phyloP scores from a whole-genome alignment of 495 filamentous ascomycete genomes.

The Penicillium taxi region DNA sequence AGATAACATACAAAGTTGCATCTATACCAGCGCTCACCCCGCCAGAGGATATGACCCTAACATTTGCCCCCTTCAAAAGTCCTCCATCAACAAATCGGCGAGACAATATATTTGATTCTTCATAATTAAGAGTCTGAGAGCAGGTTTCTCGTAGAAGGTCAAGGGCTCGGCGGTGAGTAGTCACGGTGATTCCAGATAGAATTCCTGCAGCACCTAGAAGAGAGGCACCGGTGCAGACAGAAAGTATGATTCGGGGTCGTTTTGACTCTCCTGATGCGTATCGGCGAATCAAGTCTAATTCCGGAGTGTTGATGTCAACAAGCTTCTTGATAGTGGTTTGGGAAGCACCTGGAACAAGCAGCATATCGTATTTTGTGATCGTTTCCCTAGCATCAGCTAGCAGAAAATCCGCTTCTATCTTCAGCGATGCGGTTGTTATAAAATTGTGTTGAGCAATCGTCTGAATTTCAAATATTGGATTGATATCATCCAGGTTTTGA shows the following conservation, averaged over 20 bases:
- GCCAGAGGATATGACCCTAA: conserved; percentile 66
- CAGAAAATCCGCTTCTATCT: conserved; percentile 11
- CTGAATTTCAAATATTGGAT: conserved; percentile 15
- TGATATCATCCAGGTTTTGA: conserved; percentile 1
- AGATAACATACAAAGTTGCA: conserved; percentile 67
- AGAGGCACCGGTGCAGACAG: conserved; percentile 66
- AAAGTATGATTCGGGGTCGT: conserved; percentile 51
- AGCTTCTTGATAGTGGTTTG: conserved; percentile 5
- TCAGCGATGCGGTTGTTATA: conserved; percentile 9
- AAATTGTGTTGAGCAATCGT: conserved; percentile 28
- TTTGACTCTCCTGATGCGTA: conserved; percentile 10
- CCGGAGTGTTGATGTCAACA: conserved; percentile 5
- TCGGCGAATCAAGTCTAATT: conserved; percentile 9
- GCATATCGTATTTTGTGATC: conserved; percentile 58
- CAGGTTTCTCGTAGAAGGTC: conserved; percentile 59
- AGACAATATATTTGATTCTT: conserved; percentile 36
- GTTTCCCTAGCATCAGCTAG: conserved; percentile 53
- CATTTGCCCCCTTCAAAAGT: conserved; percentile 54
- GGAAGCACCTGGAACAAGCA: conserved; percentile 52
- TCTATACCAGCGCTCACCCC: conserved; percentile 67
- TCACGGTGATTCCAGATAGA: conserved; percentile 60
- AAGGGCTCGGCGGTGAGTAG: conserved; percentile 58
- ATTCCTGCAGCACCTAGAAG: conserved; percentile 62
- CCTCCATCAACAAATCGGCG: conserved; percentile 66
- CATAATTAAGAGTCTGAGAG: conserved; percentile 18